Conservation (phyloP, 169 alveolate genomes). For the Besnoitia besnoiti region DNA sequence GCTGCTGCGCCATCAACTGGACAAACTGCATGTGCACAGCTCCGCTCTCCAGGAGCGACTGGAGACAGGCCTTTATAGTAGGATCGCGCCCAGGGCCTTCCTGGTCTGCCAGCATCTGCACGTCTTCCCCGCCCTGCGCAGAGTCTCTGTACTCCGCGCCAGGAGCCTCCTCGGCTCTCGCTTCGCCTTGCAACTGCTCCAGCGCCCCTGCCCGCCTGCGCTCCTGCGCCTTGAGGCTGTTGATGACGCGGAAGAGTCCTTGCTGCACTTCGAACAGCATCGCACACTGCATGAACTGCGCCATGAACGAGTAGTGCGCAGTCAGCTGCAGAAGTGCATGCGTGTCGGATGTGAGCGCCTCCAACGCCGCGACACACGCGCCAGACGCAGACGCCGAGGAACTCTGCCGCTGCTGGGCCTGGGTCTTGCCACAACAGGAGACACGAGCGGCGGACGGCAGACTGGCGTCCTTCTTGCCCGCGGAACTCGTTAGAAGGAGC, state of each 20-base stretch:
- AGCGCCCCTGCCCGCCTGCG: background rate
- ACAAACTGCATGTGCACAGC: constrained; percentile 66
- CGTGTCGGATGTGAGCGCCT: background rate
- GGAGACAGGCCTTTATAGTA: constrained; percentile 52
- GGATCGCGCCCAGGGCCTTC: constrained; percentile 48
- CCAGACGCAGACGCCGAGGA: too few species aligned
- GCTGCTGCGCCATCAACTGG: constrained; percentile 65
- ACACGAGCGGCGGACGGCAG: too few species aligned
- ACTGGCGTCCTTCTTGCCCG: too few species aligned
- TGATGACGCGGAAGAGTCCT: constrained; percentile 33
- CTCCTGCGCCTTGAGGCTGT: background rate
- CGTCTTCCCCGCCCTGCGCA: constrained; percentile 9
- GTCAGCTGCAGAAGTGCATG: constrained; percentile 50
- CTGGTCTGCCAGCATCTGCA: background rate
- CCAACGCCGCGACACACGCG: background rate
- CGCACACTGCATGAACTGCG: constrained; percentile 69
- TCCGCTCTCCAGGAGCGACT: constrained; percentile 59
- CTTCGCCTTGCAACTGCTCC: background rate
- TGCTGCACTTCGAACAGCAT: constrained; percentile 68
- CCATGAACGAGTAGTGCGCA: constrained; percentile 65
- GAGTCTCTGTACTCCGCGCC: too few species aligned
- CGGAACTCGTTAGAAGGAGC: too few species aligned
- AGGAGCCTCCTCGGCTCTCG: too few species aligned
- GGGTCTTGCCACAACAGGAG: too few species aligned
- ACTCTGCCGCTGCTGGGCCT: too few species aligned